Evolutionary conservation across 352 stramenopile species (phyloP), one percentile per base, ranked within the genome.

Genomic region (Phytophthora rubi): DNA sequence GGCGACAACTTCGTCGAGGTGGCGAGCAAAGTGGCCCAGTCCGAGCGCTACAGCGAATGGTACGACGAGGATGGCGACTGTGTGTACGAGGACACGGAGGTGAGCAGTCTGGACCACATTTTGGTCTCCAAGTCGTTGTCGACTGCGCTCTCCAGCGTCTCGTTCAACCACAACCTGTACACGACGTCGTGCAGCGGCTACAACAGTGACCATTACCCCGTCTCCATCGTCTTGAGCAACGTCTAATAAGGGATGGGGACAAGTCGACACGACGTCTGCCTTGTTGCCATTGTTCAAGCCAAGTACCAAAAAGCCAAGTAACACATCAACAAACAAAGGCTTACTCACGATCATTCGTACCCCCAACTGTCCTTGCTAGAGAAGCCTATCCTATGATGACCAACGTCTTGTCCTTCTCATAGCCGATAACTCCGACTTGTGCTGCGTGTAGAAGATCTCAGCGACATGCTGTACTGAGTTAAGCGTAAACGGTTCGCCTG

Each of bases 31-130:
- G 71, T 79, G 0, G 28, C 65, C 15, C 75, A 87, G 72, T 35
- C 64, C 23, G 65, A 80, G 23, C 81, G 81, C 62, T 92, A 79
- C 72, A 83, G 77, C 45, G 69, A 90, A 67, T 90, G 82, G 82
- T 92, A 65, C 32, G 84, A 89, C 64, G 52, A 79, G 49, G 85
- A 89, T 77, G 80, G 85, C 15, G 73, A 90, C 70, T 92, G 82
- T 42, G 73, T 78, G n/a, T 90, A 76, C 69, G 65, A 77, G 65
- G 44, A 59, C n/a, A 77, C 66, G 6, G 82, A 90, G 59, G 47
- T 81, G 57, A 85, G 73, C 70, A 86, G 72, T 60, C 66, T 89
- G 26, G 81, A 89, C 65, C 80, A 90, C 73, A 82, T 90, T n/a
- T 66, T 90, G 56, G 75, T 88, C 37, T 89, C 81, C 48, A 79